These are phyloP conservation scores for Lentithecium fluviatile DNA, from an alignment of 495 filamentous ascomycete species.

Conservation along the genomic window DNA sequence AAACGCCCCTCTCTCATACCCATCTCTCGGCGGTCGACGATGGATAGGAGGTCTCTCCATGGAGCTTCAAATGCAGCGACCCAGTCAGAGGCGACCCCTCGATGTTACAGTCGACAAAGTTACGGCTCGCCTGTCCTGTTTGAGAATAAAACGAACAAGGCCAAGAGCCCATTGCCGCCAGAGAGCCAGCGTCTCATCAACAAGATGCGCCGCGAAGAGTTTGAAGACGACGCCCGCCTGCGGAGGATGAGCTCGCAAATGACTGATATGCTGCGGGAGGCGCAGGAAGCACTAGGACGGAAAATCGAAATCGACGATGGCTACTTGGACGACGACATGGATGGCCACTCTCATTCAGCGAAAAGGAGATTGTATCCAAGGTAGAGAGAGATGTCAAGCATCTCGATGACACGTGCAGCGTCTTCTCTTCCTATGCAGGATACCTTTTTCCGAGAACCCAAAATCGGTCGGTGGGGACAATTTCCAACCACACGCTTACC, in stretches of 20 bases:
- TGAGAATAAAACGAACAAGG: conserved; percentile 11
- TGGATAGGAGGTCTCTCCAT: conserved; percentile 37
- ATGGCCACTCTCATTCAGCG: conserved; percentile 3
- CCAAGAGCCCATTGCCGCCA: conserved; percentile 48
- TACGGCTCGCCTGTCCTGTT: conserved; percentile 33
- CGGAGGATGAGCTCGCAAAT: conserved; percentile 74
- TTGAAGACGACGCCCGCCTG: conserved; percentile 75
- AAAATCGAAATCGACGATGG: conserved; percentile 71
- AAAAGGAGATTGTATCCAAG: conserved; percentile 6
- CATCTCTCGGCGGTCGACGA: conserved; percentile 36
- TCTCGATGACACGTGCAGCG: not conserved
- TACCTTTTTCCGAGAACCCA: not conserved
- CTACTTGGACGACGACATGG: conserved; percentile 8
- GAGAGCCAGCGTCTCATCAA: conserved; percentile 70
- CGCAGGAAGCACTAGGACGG: conserved; percentile 80
- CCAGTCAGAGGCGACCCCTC: conserved; percentile 10
- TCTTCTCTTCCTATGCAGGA: not conserved
- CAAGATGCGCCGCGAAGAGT: conserved; percentile 65
- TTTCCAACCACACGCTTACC: not conserved
- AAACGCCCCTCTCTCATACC: conserved; percentile 38
- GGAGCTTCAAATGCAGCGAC: conserved; percentile 40
- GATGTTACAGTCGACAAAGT: conserved; percentile 30
- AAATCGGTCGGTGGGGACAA: not conserved
- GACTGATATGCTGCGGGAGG: conserved; percentile 82
- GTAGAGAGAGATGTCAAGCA: not conserved